A percentile compares a stretch with the other conserved stretches of the same genome.
phyloP scores from a whole-genome alignment of 306 rosid species.

The Astragalus glycyphyllos region DNA sequence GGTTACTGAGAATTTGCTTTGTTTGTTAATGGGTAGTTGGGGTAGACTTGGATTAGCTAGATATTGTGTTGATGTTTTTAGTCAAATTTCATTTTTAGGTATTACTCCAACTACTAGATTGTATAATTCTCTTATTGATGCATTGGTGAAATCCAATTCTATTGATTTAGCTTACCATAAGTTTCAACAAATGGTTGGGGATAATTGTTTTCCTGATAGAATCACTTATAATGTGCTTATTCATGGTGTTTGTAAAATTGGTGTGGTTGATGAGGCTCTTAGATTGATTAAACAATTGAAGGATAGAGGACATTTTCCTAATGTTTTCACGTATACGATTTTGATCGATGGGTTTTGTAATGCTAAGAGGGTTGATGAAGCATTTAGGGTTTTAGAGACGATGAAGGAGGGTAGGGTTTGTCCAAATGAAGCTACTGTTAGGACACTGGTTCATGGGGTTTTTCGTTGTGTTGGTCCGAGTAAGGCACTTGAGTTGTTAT shows the following conservation, averaged over 20 bases:
- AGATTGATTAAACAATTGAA: constrained; percentile 81
- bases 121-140: constrained; percentile 86
- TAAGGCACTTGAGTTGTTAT: constrained; percentile 65
- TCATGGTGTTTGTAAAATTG: constrained; percentile 80
- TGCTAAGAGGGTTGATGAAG: constrained; percentile 75
- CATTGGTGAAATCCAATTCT: constrained; percentile 79
- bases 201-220: constrained; percentile 76
- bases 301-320: constrained; percentile 64
- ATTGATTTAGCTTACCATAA: constrained; percentile 83
- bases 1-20: constrained; percentile 66
- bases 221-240: constrained; percentile 80
- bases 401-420: constrained; percentile 70
- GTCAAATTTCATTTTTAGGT: constrained; percentile 70
- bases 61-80: constrained; percentile 70
- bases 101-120: constrained; percentile 70
- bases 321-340: constrained; percentile 79
- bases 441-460: constrained; percentile 80
- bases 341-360: constrained; percentile 83
- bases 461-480: constrained; percentile 66
- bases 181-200: constrained; percentile 76
- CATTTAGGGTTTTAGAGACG: constrained; percentile 61
- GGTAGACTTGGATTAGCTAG: constrained; percentile 85
- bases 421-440: constrained; percentile 75
- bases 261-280: constrained; percentile 88
- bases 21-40: constrained; percentile 77